Evolutionary conservation across 2,329 filamentous ascomycete genomes (phyloP), one percentile per base, ranked within the genome.

Genomic region (Aureobasidium musti): DNA sequence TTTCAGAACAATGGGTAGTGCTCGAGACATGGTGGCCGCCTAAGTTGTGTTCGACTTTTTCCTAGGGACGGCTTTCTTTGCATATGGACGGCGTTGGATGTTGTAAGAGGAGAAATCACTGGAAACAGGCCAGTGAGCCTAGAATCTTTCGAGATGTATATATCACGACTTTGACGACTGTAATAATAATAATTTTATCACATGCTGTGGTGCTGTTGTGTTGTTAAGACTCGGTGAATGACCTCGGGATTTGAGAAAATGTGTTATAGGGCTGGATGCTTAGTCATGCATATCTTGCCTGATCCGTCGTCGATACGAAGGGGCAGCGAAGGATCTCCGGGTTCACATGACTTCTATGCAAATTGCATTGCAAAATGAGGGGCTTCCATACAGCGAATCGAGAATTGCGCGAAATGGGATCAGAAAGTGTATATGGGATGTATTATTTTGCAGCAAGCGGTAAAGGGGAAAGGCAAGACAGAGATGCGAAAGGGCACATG

Each of bases 281-380:
- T 21, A 14, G 26, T 28, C 28, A 41, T 41, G 53, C 53, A 56
- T 23, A 56, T 56, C 37, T 43, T 59, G 54, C 39, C 54, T 33
- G 21, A 59, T 30, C 2, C 17, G 54, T 43, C 1, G 3, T 45
- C 23, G 54, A 45, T 45, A 45, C 39, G 54, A 45, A 4, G 19
- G 26, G 26, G 26, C 23, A 45, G 54, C 54, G 54, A 59, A 30
- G 4, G 54, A 59, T 59, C 54, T 59, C 54, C 37, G 54, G 33
- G 17, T 33, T 13, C 23, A 59, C 6, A 43, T 41, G 53, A 39
- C 33, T 54, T 23, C 19, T 11, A 10, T 28, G 33, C 35, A 14
- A 39, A 35, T 35, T 30, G 30, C 28, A 21, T 19, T 19, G 10
- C 11, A 17, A 17, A 21, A 35, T 8, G 35, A 10, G 7, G 33